Evolutionary conservation across 2,329 filamentous ascomycete species (phyloP).

Genomic region (Paradendryphiella salina): DNA sequence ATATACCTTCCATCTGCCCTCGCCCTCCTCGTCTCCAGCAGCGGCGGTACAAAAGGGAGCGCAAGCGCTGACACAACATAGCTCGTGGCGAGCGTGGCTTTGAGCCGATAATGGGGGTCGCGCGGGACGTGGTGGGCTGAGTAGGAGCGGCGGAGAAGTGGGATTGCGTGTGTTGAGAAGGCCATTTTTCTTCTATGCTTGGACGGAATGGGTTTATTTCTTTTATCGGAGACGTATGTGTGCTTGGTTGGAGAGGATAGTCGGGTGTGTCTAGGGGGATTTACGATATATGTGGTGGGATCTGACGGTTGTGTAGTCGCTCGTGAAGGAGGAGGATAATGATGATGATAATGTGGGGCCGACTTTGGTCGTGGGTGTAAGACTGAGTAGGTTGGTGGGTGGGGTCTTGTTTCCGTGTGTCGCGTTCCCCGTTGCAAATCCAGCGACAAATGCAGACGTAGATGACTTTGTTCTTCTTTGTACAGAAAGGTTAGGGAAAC

Average conservation of each 20-base stretch:
- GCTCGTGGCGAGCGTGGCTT: constrained; percentile 43
- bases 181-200: constrained; percentile 37
- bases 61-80: constrained; percentile 47
- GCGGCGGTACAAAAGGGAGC: constrained; percentile 47
- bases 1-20: constrained; percentile 45
- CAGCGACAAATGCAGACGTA: too few species aligned
- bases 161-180: constrained; percentile 36
- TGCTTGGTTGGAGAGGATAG: not conserved
- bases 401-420: too few species aligned
- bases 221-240: not conserved
- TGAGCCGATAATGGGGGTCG: constrained; percentile 43
- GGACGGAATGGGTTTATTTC: too few species aligned
- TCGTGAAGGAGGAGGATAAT: not conserved
- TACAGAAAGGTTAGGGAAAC: too few species aligned
- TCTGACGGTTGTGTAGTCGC: not conserved
- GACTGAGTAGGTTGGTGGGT: not conserved
- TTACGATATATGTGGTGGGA: not conserved
- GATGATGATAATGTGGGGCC: not conserved
- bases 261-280: not conserved
- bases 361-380: not conserved
- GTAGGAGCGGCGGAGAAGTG: constrained; percentile 46
- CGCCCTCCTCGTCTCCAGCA: constrained; percentile 43
- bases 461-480: too few species aligned
- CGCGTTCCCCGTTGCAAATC: too few species aligned
- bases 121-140: constrained; percentile 39